Conservation (phyloP, 164 flowering plant genomes). For the Santalum album region DNA sequence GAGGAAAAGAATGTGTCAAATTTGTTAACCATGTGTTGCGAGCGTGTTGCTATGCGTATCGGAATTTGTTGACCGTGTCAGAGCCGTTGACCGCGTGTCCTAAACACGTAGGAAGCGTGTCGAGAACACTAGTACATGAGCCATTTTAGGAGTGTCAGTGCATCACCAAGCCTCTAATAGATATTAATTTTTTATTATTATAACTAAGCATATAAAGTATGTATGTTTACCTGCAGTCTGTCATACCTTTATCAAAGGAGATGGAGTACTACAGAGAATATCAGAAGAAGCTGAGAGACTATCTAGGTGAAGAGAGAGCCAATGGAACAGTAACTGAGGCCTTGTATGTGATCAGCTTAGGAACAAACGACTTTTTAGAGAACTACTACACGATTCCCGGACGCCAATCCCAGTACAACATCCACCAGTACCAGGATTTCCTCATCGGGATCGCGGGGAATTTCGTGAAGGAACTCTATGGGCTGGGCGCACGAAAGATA, state of each 20-base stretch:
- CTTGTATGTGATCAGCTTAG: constrained; percentile 34
- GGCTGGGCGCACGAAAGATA: constrained; percentile 36
- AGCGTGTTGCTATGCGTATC: too few species aligned
- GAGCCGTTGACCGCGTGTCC: too few species aligned
- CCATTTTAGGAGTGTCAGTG: too few species aligned
- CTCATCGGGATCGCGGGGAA: constrained; percentile 25
- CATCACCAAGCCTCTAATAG: too few species aligned
- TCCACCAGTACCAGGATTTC: constrained; percentile 24
- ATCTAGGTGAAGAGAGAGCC: constrained; percentile 24
- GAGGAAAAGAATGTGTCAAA: too few species aligned
- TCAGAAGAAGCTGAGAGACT: constrained; percentile 24
- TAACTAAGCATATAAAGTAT: not conserved
- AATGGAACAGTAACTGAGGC: constrained; percentile 19
- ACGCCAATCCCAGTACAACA: constrained; percentile 20
- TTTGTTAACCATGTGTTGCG: too few species aligned
- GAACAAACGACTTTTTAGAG: constrained; percentile 56
- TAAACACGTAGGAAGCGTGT: too few species aligned
- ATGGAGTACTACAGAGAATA: constrained; percentile 45
- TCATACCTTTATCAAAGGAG: constrained; percentile 42
- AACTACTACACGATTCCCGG: constrained; percentile 31
- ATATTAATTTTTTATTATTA: not conserved
- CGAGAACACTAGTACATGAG: too few species aligned
- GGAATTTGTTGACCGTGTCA: too few species aligned
- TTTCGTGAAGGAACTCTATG: constrained; percentile 27
- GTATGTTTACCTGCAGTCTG: constrained; percentile 20